Base-by-base conservation (phyloP, 2,329 filamentous ascomycete species). In the Chrysoporthe deuterocubensis region DNA sequence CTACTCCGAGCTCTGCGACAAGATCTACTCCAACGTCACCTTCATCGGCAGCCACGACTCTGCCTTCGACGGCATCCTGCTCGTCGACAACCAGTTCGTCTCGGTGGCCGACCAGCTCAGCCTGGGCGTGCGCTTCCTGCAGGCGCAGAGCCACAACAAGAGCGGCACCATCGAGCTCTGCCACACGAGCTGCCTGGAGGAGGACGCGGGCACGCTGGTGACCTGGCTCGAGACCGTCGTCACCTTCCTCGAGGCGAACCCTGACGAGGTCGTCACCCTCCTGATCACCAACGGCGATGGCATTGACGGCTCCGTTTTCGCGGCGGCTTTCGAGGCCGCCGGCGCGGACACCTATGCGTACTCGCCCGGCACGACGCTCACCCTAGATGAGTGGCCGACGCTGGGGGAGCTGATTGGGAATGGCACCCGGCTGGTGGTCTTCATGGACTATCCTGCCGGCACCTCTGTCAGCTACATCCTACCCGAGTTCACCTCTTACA, bases 341-440 rank as follows among this genome's bases (percentile, higher is more conserved):
- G 85, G 86, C 14, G 81, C 92, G 62, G 84, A 83, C 56, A 73
- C 82, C n/a, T 85, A 88, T 71, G 86, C 85, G 5, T 92, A 87
- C 70, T 79, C 79, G 1, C 85, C 89, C 0, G 76, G 81, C 7
- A 70, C 64, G 3, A 75, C 75, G 21, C 72, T 85, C 50, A 73
- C 75, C 11, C 73, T 83, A 54, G 74, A 84, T 60, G 84, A 85
- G 72, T 83, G 93, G 92, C 92, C 92, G 77, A 94, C 91, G 0
- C 81, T 95, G 16, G 84, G 88, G 72, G 76, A 85, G 32, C 77
- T 95, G 68, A 91, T 94, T 71, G 80, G 84, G 26, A 81, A 81
- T 48, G 83, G 84, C 60, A 90, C 85, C 13, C 84, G 91, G n/a
- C 81, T 95, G 1, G 78, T 94, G 60, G 87, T 90, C 37, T 94